These are phyloP conservation scores for Fistulinella prunicolor DNA, from an alignment of 768 basidiomycete genomes.

Conservation along the genomic window DNA sequence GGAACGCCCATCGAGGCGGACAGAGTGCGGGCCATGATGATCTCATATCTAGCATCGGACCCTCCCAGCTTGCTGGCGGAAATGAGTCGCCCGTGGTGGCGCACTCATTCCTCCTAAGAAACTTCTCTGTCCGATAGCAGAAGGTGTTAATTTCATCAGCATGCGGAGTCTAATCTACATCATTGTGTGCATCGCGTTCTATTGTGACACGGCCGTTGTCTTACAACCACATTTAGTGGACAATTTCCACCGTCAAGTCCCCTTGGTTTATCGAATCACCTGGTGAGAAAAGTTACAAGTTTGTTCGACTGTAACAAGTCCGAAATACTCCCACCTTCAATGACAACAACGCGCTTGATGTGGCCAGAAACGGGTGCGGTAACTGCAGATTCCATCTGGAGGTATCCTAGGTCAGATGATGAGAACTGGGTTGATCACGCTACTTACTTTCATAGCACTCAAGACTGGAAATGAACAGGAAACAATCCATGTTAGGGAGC, in stretches of 20 bases:
- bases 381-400: constrained; percentile 95
- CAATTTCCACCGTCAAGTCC: constrained; percentile 87
- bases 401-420: constrained; percentile 18
- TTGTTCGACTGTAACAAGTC: background rate
- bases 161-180: constrained; percentile 19
- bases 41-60: constrained; percentile 7
- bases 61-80: constrained; percentile 11
- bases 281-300: constrained; percentile 28
- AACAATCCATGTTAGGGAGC: constrained; percentile 14
- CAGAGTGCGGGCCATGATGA: constrained; percentile 8
- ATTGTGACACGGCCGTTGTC: constrained; percentile 12
- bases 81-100: constrained; percentile 7
- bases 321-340: constrained; percentile 57
- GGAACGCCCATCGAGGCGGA: constrained; percentile 3
- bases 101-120: background rate
- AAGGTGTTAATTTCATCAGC: constrained; percentile 4
- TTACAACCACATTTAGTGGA: constrained; percentile 45
- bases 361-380: constrained; percentile 96
- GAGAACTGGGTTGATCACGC: constrained; percentile 1
- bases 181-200: constrained; percentile 11
- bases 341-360: constrained; percentile 89
- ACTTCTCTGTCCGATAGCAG: background rate
- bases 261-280: constrained; percentile 95
- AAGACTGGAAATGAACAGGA: constrained; percentile 51
- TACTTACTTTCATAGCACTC: constrained; percentile 91